phyloP scores from a whole-genome alignment of 1,284 basidiomycete genomes.

The Ceratobasidium sp. region DNA sequence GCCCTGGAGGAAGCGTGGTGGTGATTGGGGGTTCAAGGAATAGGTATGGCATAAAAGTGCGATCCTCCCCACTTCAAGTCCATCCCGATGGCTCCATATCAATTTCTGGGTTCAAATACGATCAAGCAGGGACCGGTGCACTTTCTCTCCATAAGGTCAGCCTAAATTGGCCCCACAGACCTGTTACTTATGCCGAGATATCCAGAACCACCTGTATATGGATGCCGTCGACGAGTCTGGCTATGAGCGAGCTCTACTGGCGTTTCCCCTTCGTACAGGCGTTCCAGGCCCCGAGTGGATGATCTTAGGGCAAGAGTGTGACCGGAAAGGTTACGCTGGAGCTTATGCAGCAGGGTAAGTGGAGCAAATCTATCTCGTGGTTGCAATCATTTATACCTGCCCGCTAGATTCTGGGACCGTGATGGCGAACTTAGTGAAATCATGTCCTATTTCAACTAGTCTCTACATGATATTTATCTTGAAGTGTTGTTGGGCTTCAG shows the following conservation, averaged over 20 bases:
- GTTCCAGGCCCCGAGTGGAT: slow-evolving; percentile 43
- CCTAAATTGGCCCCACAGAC: no score
- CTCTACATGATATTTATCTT: background rate
- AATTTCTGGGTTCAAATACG: background rate
- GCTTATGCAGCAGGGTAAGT: slow-evolving; percentile 42
- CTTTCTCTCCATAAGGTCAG: slow-evolving; percentile 7
- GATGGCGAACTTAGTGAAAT: slow-evolving; percentile 11
- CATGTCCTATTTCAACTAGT: slow-evolving; percentile 38
- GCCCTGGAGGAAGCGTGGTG: slow-evolving; percentile 24
- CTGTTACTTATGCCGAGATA: background rate
- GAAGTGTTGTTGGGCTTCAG: background rate
- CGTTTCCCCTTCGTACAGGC: slow-evolving; percentile 42
- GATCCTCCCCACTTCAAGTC: background rate
- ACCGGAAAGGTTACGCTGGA: slow-evolving; percentile 35
- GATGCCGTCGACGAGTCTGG: slow-evolving; percentile 39
- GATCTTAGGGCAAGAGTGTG: slow-evolving; percentile 35
- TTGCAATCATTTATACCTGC: background rate
- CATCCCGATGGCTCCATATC: slow-evolving; percentile 10
- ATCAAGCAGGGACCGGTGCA: slow-evolving; percentile 23
- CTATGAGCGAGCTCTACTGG: slow-evolving; percentile 38
- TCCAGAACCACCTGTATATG: slow-evolving; percentile 38
- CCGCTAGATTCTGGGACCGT: slow-evolving; percentile 38
- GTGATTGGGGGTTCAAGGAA: slow-evolving; percentile 39
- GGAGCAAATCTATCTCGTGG: background rate
- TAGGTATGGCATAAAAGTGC: slow-evolving; percentile 28